Evolutionary conservation across 1,284 basidiomycete species (phyloP), one percentile per base, ranked within the genome.

Genomic region (Tylopilus microsporus): DNA sequence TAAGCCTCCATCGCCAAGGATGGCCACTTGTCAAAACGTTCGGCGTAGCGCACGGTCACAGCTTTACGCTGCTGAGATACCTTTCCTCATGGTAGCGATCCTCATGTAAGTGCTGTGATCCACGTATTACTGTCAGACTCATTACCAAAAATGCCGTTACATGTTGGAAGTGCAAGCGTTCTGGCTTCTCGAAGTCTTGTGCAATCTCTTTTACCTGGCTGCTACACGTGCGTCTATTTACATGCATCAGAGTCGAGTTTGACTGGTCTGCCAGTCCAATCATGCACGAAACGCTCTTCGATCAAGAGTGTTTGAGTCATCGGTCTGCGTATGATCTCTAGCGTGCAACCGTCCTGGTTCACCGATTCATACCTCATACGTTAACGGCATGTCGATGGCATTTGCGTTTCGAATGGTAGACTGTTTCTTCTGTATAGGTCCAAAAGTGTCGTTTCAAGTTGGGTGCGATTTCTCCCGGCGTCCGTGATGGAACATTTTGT

Each of bases 101-200:
- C 77, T 96, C 55, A 95, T 96, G 91, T 92, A 67, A 67, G 84
- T 70, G 13, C 57, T 45, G 15, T 32, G 4, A 43, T 36, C n/a
- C 42, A 32, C 49, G 5, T 39, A 49, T 46, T n/a, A n/a, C 36
- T 41, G 12, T 25, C 34, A 49, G 53, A 52, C 62, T 72, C 51
- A 74, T 59, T 25, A 47, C 42, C 12, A 6, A 21, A 34, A 47
- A 48, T 58, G 19, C 63, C 95, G 92, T 66, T 99, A 98, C 74
- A 94, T 97, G 92, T 97, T 94, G 13, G 97, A 99, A 75, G 97
- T 99, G 71, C 97, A 99, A 74, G 91, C 94, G 37, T 99, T 99
- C 74, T 99, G 95, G 94, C 78, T 98, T 5, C 82, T 99, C 10
- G 93, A 97, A 70, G 93, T 98, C 2, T 80, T 99, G 5, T 99